Base-by-base conservation (phyloP, 1,284 basidiomycete species). In the Phlebopus sp. region DNA sequence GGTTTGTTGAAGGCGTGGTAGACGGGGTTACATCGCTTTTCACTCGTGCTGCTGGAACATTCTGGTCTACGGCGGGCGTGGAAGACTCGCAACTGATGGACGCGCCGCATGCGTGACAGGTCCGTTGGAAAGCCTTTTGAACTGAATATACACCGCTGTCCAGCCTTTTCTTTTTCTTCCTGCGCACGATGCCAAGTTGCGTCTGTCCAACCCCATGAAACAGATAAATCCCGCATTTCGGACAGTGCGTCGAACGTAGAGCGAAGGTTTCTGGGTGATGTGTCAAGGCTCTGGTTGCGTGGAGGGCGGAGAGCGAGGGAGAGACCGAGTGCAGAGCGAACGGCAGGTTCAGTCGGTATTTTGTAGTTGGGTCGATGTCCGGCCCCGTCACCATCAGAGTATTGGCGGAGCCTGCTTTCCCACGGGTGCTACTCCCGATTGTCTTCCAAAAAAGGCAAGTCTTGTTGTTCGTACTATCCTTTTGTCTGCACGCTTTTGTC, bases 231-330 rank as follows among this genome's bases (percentile, higher is more conserved):
- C 81, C 81, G 54, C 83, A 86, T 66, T 65, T 70, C 2, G 60
- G 44, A 61, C 84, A 86, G 47, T 75, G 71, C 3, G 68, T 59
- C 19, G 53, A 42, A 39, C 47, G 50, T 30, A 60, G 36, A 21
- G 56, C 31, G 2, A 61, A 31, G 13, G 56, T 46, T 25, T 62
- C 55, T 44, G 72, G 68, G 45, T 70, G 59, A 35, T 64, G 59
- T 3, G 54, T 53, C 38, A 59, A 65, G 11, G 63, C 63, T 44
- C 78, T 72, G n/a, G 67, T 56, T 0, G 73, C 64, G 58, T 86
- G 82, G 25, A 84, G 69, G 36, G 84, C 81, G 14, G 86, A 75
- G 36, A 88, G 75, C 34, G 70, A 44, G 5, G 80, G 73, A 6
- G 82, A 79, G 35, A 77, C 55, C 6, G 74, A 52, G 25, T 78